These are phyloP conservation scores for Populus tomentosa DNA, from an alignment of 441 rosid species.

Conservation along the genomic window DNA sequence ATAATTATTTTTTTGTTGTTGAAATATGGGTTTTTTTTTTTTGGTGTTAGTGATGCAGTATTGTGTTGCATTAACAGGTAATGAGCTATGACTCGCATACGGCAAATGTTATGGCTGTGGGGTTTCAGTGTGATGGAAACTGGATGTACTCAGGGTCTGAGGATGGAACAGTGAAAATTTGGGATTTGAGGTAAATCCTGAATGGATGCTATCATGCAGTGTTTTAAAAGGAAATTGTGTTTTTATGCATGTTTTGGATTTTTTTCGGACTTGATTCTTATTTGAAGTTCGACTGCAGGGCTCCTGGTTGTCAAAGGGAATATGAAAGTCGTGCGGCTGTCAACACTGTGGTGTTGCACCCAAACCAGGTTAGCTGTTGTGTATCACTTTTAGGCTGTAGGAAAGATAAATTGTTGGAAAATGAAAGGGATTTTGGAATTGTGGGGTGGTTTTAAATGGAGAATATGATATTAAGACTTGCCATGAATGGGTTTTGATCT, in stretches of 20 bases:
- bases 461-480: not conserved
- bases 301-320: slow-evolving; percentile 95
- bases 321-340: slow-evolving; percentile 96
- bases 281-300: slow-evolving; percentile 44
- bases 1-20: slow-evolving; percentile 8
- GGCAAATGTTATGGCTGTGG: slow-evolving; percentile 94
- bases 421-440: not conserved
- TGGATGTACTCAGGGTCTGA: slow-evolving; percentile 99
- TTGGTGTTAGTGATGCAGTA: not conserved
- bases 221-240: not conserved
- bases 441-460: not conserved
- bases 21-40: not conserved
- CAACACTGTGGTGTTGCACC: slow-evolving; percentile 88
- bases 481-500: not conserved
- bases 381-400: not conserved
- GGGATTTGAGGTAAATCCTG: slow-evolving; percentile 75
- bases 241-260: slow-evolving; percentile 3
- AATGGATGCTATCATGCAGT: not conserved
- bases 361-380: slow-evolving; percentile 68
- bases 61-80: slow-evolving; percentile 38
- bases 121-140: slow-evolving; percentile 94
- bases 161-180: slow-evolving; percentile 93
- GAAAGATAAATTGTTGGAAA: not conserved
- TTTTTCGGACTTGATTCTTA: slow-evolving; percentile 6
- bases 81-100: slow-evolving; percentile 93